These are phyloP conservation scores for Hypoxylon fuscum DNA, from an alignment of 495 filamentous ascomycete genomes.

Conservation along the genomic window DNA sequence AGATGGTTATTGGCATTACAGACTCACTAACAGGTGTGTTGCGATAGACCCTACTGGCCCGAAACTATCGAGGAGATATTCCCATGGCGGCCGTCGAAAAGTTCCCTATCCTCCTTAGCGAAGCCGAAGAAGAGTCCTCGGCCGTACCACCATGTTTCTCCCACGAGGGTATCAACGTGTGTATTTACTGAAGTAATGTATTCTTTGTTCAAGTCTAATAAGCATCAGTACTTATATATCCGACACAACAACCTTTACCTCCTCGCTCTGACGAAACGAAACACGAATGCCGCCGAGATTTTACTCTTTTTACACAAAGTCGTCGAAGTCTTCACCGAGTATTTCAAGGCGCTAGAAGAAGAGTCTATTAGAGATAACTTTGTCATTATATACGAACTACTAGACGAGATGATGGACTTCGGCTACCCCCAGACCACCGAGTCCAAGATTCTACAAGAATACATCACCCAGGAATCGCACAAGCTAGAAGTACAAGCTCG, in stretches of 20 bases:
- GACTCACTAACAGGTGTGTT: conserved; percentile 2
- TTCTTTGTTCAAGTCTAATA: background rate
- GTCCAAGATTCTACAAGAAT: conserved; percentile 98
- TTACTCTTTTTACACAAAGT: conserved; percentile 97
- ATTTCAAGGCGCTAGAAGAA: conserved; percentile 99
- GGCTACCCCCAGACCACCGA: conserved; percentile 99
- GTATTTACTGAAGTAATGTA: conserved; percentile 40
- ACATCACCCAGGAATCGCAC: conserved; percentile 99
- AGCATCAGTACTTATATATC: conserved; percentile 93
- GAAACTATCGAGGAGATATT: conserved; percentile 98
- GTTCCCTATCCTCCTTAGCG: conserved; percentile 94
- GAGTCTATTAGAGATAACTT: conserved; percentile 99
- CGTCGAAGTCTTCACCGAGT: conserved; percentile 99
- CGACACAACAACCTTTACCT: conserved; percentile 99
- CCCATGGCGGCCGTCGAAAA: conserved; percentile 99
- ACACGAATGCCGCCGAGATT: conserved; percentile 98
- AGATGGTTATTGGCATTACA: conserved; percentile 1
- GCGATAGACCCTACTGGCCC: conserved; percentile 89
- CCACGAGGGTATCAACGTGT: conserved; percentile 96
- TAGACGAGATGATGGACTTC: conserved; percentile 99
- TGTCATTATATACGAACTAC: conserved; percentile 97
- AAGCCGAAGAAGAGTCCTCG: conserved; percentile 99
- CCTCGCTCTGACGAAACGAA: conserved; percentile 96
- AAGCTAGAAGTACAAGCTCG: conserved; percentile 97
- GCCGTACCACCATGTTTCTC: conserved; percentile 98